Evolutionary conservation across 192 early-diverging fungal species (phyloP), one percentile per base, ranked within the genome.

Genomic region (Coemansia sp.): DNA sequence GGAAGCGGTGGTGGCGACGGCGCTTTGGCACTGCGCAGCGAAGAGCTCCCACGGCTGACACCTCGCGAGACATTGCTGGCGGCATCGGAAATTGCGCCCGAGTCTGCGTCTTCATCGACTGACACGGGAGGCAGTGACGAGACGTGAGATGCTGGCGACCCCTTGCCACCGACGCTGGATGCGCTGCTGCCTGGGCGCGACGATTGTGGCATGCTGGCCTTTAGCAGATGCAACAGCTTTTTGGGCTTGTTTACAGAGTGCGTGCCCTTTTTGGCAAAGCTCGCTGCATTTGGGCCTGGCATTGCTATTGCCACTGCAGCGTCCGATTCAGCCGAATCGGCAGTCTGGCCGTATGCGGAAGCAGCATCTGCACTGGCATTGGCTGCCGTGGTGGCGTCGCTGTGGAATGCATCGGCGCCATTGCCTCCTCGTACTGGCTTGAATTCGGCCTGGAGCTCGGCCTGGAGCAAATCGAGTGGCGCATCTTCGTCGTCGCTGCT

Each of bases 401-500:
- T 53, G 13, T 53, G 50, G 28, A 31, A 53, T 4, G 50, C 37
- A 13, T 59, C 62, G 38, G 62, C 35, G 13, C 33, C 47, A 48
- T 52, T 21, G 45, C 33, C 11, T 12, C 33, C 11, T 12, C 55
- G 55, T 21, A 48, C 62, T 2, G 68, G 21, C 23, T 43, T 41
- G 16, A 35, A 35, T 10, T 62, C 77, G 4, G 72, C 59, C 28
- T 59, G 62, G 11, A 80, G 77, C 28, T 74, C 72, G 3, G 65
- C 72, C 65, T 75, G 64, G 37, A 80, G 65, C 53, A 61, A 31
- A 39, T 80, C 59, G 31, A 80, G 72, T 13, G 77, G 77, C 42
- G 72, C 72, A 62, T 80, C 77, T 56, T 80, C 77, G 28, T 77
- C 74, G 41, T 68, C 65, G 35, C 71, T 59, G 35, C 42, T 42